Conservation (phyloP, 2,329 filamentous ascomycete genomes). For the Curvularia sp. region DNA sequence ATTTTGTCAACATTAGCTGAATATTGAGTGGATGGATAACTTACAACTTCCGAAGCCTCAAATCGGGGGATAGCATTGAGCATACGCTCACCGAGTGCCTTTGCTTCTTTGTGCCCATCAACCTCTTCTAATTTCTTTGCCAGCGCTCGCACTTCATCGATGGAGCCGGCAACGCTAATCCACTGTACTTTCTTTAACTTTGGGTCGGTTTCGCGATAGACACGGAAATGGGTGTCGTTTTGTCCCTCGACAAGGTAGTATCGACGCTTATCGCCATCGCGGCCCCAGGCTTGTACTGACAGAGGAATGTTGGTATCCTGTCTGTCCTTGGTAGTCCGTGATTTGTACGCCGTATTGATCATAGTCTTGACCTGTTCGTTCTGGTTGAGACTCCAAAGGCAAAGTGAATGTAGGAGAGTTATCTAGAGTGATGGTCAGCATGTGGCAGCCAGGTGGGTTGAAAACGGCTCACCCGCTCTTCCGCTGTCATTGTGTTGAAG, state of each 20-base stretch:
- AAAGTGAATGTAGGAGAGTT: conserved; percentile 78
- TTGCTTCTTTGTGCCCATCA: conserved; percentile 83
- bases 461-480: conserved; percentile 72
- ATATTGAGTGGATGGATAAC: neutral
- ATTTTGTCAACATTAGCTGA: conserved; percentile 21
- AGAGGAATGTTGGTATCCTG: conserved; percentile 82
- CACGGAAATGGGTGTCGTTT: conserved; percentile 90
- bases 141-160: conserved; percentile 80
- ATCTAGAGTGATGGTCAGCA: conserved; percentile 63
- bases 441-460: conserved; percentile 2
- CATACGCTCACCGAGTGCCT: conserved; percentile 79
- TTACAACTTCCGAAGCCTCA: conserved; percentile 88
- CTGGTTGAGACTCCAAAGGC: conserved; percentile 87
- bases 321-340: conserved; percentile 82
- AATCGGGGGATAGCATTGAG: conserved; percentile 82
- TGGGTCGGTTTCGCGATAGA: conserved; percentile 93
- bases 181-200: conserved; percentile 78
- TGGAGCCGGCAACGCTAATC: conserved; percentile 90
- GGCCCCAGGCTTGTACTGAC: conserved; percentile 89
- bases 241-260: conserved; percentile 94
- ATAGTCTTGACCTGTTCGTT: conserved; percentile 82
- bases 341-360: conserved; percentile 72
- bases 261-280: conserved; percentile 85
- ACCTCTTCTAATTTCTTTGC: conserved; percentile 76
- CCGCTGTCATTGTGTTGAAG: conserved; percentile 82